Percentiles rank a stretch among this genome's conserved stretches.
Evolutionary conservation across 768 basidiomycete genomes (phyloP).

Genomic region (Hypsizygus marmoreus): DNA sequence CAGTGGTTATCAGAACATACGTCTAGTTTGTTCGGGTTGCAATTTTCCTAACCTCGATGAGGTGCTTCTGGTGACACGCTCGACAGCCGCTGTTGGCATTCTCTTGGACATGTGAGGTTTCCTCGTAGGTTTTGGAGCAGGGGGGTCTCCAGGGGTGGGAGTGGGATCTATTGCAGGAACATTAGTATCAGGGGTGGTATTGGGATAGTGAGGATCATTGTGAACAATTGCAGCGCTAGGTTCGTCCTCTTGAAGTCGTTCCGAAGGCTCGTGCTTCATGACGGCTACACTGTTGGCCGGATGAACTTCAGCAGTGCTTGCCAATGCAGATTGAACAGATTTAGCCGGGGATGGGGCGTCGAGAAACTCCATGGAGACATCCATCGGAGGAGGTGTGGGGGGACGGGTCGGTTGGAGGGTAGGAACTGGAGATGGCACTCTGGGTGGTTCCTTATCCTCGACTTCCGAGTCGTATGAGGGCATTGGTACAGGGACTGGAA

Average conservation of each 20-base stretch:
- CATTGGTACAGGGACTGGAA: constrained; percentile 13
- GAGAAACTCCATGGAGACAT: constrained; percentile 10
- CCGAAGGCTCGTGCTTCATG: too few relatives aligned
- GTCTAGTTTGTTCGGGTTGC: constrained; percentile 8
- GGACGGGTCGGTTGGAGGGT: constrained; percentile 2
- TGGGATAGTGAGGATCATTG: too few relatives aligned
- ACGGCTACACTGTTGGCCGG: too few relatives aligned
- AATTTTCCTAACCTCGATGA: constrained; percentile 26
- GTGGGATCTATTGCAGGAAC: background rate
- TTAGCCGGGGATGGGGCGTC: too few relatives aligned
- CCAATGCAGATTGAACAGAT: too few relatives aligned
- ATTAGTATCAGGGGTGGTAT: too few relatives aligned
- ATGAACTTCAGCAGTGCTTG: background rate
- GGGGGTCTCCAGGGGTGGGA: background rate
- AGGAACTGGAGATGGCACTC: constrained; percentile 1
- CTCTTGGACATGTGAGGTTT: constrained; percentile 23
- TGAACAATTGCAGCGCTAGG: too few relatives aligned
- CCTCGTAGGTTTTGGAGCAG: constrained; percentile 7
- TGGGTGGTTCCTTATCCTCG: background rate
- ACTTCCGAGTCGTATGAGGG: background rate
- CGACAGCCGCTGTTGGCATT: constrained; percentile 21
- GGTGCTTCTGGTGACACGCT: constrained; percentile 38
- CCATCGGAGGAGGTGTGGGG: constrained; percentile 4
- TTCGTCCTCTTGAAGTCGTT: too few relatives aligned
- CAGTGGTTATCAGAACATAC: constrained; percentile 4